Evolutionary conservation across 2,329 filamentous ascomycete species (phyloP), one percentile per base, ranked within the genome.

Genomic region (Cryphonectria naterciae): DNA sequence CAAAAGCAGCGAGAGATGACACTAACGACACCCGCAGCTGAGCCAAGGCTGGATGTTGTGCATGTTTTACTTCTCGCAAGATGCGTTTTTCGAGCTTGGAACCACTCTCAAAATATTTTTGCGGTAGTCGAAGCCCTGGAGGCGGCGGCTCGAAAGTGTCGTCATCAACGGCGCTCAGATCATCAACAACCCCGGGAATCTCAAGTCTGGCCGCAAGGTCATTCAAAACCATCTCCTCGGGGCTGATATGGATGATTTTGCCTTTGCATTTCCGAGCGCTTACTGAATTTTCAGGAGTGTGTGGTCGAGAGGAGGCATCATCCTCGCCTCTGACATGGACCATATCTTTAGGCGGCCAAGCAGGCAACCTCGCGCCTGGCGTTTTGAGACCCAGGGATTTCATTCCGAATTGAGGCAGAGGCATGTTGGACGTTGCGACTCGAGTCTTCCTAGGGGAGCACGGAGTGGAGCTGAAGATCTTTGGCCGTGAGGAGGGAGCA

Each of bases 1-100:
- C 96, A 76, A 95, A 98, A 0, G 95, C 90, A 5, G 93, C 95
- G 17, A 95, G 83, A 0, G 85, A 85, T 1, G 84, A 85, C 61
- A 85, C 81, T 43, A 98, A 85, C 0, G 85, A 84, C 2, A 83
- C 79, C 75, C 90, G 93, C 1, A 94, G 82, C 2, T 84, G 83
- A 17, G 79, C 75, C 63, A 96, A 79, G 25, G 89, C 87, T 15
- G 90, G 85, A 78, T 94, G 91, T 39, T 73, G 72, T 17, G 72
- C 66, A 7, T 81, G 82, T 49, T 78, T 80, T 13, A 91, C 77
- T 73, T 89, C 81, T 8, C 80, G 74, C 5, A 79, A 77, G 19
- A 91, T 80, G 17, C 85, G 82, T 25, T 75, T 76, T 75, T 88
- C 87, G 10, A 91, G 81, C 69, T 83, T 85, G 43, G 77, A 79